Percentiles rank a stretch among this genome's conserved stretches.
Evolutionary conservation across 306 rosid genomes (phyloP).

Genomic region (Coriaria nepalensis): DNA sequence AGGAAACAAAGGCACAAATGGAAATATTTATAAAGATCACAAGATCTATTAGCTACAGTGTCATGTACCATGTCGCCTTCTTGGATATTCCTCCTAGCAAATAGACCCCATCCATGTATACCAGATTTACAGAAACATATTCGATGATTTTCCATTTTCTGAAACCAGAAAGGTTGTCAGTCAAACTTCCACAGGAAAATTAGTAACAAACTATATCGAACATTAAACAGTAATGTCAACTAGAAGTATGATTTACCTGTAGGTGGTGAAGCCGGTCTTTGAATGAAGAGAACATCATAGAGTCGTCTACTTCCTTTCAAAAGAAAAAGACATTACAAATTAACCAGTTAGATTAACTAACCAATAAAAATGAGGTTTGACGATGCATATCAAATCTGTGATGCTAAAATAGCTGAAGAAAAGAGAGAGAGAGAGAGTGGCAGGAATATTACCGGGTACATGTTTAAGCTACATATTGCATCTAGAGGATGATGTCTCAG

Average conservation of each 20-base stretch:
- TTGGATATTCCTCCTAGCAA: constrained; percentile 77
- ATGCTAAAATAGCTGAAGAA: constrained; percentile 4
- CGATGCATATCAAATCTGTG: constrained; percentile 9
- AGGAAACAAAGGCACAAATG: no score
- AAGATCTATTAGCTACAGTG: constrained; percentile 1
- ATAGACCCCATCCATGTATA: constrained; percentile 99
- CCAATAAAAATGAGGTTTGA: constrained; percentile 7
- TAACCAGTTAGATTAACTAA: constrained; percentile 6
- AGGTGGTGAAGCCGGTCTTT: constrained; percentile 72
- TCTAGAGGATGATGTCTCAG: constrained; percentile 57
- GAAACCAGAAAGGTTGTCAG: constrained; percentile 18
- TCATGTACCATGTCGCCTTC: constrained; percentile 89
- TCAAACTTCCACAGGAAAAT: constrained; percentile 1
- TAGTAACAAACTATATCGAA: neutral
- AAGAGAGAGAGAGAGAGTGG: constrained; percentile 5
- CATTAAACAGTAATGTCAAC: neutral
- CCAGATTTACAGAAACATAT: constrained; percentile 95
- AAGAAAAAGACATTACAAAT: constrained; percentile 15
- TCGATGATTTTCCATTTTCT: constrained; percentile 65
- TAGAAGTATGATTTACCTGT: constrained; percentile 33
- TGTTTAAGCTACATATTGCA: constrained; percentile 39
- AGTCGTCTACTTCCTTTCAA: constrained; percentile 50
- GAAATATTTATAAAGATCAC: neutral
- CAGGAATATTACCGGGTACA: constrained; percentile 35
- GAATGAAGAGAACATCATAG: constrained; percentile 58